phyloP scores from a whole-genome alignment of 2,329 filamentous ascomycete genomes.

The Hypoxylon sp. region DNA sequence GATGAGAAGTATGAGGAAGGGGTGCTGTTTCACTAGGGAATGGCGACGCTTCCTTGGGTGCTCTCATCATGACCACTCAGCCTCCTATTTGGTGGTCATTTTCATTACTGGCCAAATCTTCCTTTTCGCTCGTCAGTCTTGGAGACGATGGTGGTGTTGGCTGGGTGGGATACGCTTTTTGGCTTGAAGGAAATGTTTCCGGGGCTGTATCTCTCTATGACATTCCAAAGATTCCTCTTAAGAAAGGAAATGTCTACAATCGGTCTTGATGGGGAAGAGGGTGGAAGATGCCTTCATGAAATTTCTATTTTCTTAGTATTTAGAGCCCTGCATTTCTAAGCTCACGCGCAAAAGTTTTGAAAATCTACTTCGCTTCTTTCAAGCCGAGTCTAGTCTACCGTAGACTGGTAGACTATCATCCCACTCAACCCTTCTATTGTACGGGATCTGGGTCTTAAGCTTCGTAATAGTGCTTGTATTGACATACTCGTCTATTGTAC shows the following conservation, averaged over 20 bases:
- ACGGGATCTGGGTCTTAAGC: background rate
- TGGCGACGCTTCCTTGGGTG: slow-evolving; percentile 3
- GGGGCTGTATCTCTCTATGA: background rate
- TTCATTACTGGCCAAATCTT: background rate
- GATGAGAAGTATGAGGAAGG: slow-evolving; percentile 14
- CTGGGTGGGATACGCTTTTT: background rate
- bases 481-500: background rate
- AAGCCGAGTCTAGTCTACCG: background rate
- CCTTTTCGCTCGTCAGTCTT: background rate
- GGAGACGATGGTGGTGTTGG: background rate
- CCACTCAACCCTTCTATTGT: background rate
- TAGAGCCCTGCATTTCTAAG: background rate
- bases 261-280: background rate
- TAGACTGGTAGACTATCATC: background rate
- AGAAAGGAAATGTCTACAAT: background rate
- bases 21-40: background rate
- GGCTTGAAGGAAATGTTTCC: background rate
- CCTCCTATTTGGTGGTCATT: background rate
- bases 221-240: background rate
- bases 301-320: background rate
- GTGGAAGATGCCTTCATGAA: background rate
- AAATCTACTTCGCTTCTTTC: background rate
- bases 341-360: background rate
- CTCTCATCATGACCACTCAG: background rate
- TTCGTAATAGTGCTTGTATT: background rate